Base-by-base conservation (phyloP, 331 rosid species). In the Acacia concinna region DNA sequence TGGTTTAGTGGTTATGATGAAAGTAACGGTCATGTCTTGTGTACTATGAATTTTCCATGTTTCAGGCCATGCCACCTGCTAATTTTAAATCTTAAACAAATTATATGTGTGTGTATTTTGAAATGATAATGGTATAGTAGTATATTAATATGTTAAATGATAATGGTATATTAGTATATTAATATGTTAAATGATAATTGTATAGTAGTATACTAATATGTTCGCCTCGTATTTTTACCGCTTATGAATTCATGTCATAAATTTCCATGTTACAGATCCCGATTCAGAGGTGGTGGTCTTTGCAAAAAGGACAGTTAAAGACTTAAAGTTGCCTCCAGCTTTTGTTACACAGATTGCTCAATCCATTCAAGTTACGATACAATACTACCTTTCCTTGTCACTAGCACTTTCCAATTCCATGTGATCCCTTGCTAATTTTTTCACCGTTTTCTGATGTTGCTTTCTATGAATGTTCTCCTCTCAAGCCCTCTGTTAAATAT, bases 301-400 rank as follows among this genome's bases (percentile, higher is more conserved):
- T 80, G 97, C 98, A 0, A 93, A 85, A 84, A 86, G 93, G 59
- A 93, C 98, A 4, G 97, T 88, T 14, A 93, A 84, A 82, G 97
- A 93, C 86, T 85, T 96, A 74, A 90, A 90, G 86, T 92, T 96
- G n/a, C 97, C 97, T 75, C 96, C 94, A 1, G 88, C 86, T 68
- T 93, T 91, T 52, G 86, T 93, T 1, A 91, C 94, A 9, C 94
- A 82, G 62, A 91, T 95, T 75, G 96, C 95, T 79, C 89, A 85
- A 62, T 90, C 98, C 54, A 94, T 94, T 88, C 95, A 93, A 88
- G 97, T 92, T 85, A 69, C 13, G 25, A 76, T 35, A 65, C 18
- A 1, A 11, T 67, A 14, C 31, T 21, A 9, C 8, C 25, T 54
- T 35, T 18, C 32, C 12, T 69, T 62, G 20, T 82, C 27, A 40